These are phyloP conservation scores for Endoconidiophora laricicola DNA, from an alignment of 2,329 filamentous ascomycete species.

Conservation along the genomic window DNA sequence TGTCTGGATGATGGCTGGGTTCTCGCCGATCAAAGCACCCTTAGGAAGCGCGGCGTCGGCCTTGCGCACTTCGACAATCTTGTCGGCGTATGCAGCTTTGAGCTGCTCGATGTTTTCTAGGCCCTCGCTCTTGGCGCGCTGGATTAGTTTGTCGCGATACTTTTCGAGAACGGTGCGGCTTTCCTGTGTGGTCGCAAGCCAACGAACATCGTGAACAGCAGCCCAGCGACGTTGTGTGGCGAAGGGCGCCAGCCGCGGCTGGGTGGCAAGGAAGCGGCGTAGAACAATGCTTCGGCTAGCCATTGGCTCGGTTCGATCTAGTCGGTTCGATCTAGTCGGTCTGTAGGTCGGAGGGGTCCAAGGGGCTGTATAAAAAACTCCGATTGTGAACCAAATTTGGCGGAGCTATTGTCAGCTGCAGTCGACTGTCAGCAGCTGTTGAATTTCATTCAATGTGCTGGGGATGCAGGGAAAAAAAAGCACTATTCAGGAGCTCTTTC, in stretches of 20 bases:
- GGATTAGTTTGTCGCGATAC: slow-evolving; percentile 71
- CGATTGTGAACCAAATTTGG: neutral
- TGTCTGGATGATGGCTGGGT: neutral
- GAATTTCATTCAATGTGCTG: neutral
- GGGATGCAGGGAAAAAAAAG: neutral
- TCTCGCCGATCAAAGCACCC: slow-evolving; percentile 6
- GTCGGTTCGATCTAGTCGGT: neutral
- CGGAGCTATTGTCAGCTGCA: neutral
- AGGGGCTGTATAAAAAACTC: neutral
- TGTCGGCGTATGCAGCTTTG: slow-evolving; percentile 68
- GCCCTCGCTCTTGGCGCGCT: slow-evolving; percentile 64
- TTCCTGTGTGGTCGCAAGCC: slow-evolving; percentile 62
- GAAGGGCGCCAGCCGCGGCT: slow-evolving; percentile 9
- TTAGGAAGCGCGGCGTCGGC: slow-evolving; percentile 35
- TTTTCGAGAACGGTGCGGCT: slow-evolving; percentile 58
- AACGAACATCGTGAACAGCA: slow-evolving; percentile 80
- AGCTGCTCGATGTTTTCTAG: slow-evolving; percentile 54
- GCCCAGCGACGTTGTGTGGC: slow-evolving; percentile 63
- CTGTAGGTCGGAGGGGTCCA: neutral
- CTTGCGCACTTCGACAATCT: slow-evolving; percentile 56
- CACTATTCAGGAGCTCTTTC: neutral
- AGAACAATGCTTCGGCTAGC: slow-evolving; percentile 5
- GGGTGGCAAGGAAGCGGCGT: slow-evolving; percentile 6
- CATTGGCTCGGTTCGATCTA: slow-evolving; percentile 1
- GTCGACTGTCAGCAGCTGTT: neutral